Evolutionary conservation across 306 rosid genomes (phyloP).

Genomic region (Medicago lupulina): DNA sequence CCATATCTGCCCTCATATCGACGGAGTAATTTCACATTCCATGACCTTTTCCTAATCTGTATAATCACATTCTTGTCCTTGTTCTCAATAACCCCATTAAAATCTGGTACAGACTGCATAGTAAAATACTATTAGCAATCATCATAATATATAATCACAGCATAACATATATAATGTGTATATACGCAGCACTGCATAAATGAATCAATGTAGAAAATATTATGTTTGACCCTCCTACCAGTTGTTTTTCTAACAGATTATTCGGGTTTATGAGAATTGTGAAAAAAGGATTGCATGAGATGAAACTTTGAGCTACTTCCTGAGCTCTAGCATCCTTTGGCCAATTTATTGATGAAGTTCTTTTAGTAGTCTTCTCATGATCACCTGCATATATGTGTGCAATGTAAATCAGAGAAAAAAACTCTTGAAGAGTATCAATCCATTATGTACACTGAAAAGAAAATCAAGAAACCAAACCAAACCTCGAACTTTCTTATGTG

Average conservation of each 20-base stretch:
- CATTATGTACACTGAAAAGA: no score
- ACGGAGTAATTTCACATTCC: no score
- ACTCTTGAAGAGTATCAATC: not conserved
- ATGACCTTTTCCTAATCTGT: no score
- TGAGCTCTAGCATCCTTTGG: slow-evolving; percentile 6
- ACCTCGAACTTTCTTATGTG: not conserved
- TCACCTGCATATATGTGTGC: not conserved
- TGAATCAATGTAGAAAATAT: not conserved
- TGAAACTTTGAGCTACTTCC: slow-evolving; percentile 5
- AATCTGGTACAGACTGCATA: no score
- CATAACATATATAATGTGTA: no score
- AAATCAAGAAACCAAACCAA: not conserved
- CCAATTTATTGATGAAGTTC: slow-evolving; percentile 20
- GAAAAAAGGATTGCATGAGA: slow-evolving; percentile 34
- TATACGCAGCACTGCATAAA: not conserved
- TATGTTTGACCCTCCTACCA: slow-evolving; percentile 8
- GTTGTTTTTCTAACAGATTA: not conserved
- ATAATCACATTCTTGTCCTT: no score
- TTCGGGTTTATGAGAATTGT: not conserved
- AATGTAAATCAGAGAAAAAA: not conserved
- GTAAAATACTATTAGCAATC: no score
- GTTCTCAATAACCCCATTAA: no score
- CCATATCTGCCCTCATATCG: no score
- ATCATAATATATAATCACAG: no score
- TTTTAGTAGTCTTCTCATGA: not conserved